Base-by-base conservation (phyloP, 2,329 filamentous ascomycete species). In the Scleromitrula shiraiana region DNA sequence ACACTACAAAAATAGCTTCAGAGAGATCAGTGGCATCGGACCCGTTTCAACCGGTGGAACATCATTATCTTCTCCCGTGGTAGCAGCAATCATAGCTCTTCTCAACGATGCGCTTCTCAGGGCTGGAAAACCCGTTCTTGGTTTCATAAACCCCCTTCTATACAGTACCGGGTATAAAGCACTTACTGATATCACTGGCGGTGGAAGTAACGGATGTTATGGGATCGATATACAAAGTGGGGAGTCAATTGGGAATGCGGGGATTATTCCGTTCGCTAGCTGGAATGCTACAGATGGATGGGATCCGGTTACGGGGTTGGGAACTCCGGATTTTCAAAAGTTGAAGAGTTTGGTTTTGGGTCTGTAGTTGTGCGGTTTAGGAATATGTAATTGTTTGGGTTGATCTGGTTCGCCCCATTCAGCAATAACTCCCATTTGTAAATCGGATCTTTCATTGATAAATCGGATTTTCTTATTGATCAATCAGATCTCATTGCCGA, bases 31-130 rank as follows among this genome's bases (percentile, higher is more conserved):
- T 12, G 12, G 20, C 10, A 48, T 51, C 15, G 3, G n/a, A 15
- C 27, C 42, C 4, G 23, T 32, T 23, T 55, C 59, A 0, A 68
- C 76, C 29, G 69, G 68, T 22, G 76, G 76, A 4, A 75, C 71
- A 2, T 72, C 68, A 5, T 77, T 77, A 10, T 72, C 77, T 1
- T 65, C 74, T 0, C 82, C 82, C 0, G 66, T 76, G 0, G 72
- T 76, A 2, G 71, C 76, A 1, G 76, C 70, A 10, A 70, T 83
- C 47, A 67, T 84, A 30, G 67, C 74, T 2, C 68, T 84, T 4
- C 66, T 84, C 41, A 85, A 84, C 55, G 79, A 82, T 52, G 77
- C 76, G 0, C 67, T 78, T 24, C 61, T 82, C 19, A 65, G 70
- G 1, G 67, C 66, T 9, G 74, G 75, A 3, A 71, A 74, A 22